Percentiles rank a stretch among this genome's conserved stretches.
Conservation (phyloP, 2,329 filamentous ascomycete genomes). For the Pleoardoris graminearum region DNA sequence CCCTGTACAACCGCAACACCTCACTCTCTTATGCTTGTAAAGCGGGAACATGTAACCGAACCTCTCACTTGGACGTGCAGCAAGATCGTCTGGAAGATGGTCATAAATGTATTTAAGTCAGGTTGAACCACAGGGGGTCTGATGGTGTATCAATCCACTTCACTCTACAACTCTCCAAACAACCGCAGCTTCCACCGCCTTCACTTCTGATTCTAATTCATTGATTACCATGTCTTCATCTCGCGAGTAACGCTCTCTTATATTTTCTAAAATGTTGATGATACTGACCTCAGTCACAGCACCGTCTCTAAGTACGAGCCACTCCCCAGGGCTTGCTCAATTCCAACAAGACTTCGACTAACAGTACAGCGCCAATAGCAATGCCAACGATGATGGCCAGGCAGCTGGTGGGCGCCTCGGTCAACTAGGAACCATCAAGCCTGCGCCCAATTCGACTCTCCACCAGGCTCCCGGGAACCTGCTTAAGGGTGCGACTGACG, state of each 20-base stretch:
- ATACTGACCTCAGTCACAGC: background rate
- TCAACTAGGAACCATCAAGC: constrained; percentile 7
- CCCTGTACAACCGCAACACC: background rate
- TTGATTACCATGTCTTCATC: background rate
- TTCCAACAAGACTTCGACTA: background rate
- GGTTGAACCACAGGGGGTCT: background rate
- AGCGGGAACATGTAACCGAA: background rate
- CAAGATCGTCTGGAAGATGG: no score
- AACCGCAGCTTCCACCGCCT: no score
- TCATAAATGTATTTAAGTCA: background rate
- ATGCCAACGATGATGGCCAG: constrained; percentile 37
- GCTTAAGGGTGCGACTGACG: constrained; percentile 59
- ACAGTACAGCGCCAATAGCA: background rate
- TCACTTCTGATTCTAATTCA: no score
- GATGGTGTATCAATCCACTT: background rate
- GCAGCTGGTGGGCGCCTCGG: constrained; percentile 28
- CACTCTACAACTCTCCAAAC: no score
- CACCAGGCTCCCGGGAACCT: constrained; percentile 44
- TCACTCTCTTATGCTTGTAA: background rate
- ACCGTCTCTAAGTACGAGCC: background rate
- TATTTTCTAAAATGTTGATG: background rate
- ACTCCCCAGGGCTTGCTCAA: background rate
- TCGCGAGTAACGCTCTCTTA: background rate
- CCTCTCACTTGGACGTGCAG: no score
- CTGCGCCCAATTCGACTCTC: constrained; percentile 37